Evolutionary conservation across 2,329 filamentous ascomycete genomes (phyloP).

Genomic region (Paecilomyces formosus): DNA sequence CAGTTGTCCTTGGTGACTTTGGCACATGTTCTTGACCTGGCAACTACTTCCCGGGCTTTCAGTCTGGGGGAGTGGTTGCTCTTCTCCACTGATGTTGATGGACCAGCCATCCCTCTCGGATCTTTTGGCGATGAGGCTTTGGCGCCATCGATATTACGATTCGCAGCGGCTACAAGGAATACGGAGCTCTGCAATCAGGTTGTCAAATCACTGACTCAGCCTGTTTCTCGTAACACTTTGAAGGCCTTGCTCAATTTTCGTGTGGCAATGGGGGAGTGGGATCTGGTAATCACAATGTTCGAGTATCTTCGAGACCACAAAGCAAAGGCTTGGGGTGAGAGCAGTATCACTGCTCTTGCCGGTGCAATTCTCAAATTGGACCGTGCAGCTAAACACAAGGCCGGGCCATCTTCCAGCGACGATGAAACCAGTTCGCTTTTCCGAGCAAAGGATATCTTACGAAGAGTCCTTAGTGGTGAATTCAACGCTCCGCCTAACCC

Average conservation of each 20-base stretch:
- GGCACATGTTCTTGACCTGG: slow-evolving; percentile 45
- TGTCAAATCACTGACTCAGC: slow-evolving; percentile 20
- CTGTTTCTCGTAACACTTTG: slow-evolving; percentile 26
- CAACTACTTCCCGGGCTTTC: slow-evolving; percentile 38
- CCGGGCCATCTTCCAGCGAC: slow-evolving; percentile 3
- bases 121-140: slow-evolving; percentile 42
- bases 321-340: slow-evolving; percentile 29
- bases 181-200: slow-evolving; percentile 20
- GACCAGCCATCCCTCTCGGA: slow-evolving; percentile 41
- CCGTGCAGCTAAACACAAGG: slow-evolving; percentile 10
- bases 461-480: slow-evolving; percentile 26
- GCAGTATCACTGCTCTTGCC: slow-evolving; percentile 27
- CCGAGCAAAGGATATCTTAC: slow-evolving; percentile 23
- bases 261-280: slow-evolving; percentile 26
- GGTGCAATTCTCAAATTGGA: slow-evolving; percentile 35
- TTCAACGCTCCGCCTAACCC: slow-evolving; percentile 20
- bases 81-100: slow-evolving; percentile 45
- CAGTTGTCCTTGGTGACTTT: slow-evolving; percentile 41
- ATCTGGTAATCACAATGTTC: slow-evolving; percentile 22
- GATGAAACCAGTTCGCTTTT: slow-evolving; percentile 12
- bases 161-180: slow-evolving; percentile 45
- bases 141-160: slow-evolving; percentile 47
- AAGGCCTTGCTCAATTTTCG: slow-evolving; percentile 28
- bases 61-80: slow-evolving; percentile 49
- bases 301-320: slow-evolving; percentile 25